Evolutionary conservation across 1,284 basidiomycete species (phyloP).

Genomic region (Heterobasidion parviporum): DNA sequence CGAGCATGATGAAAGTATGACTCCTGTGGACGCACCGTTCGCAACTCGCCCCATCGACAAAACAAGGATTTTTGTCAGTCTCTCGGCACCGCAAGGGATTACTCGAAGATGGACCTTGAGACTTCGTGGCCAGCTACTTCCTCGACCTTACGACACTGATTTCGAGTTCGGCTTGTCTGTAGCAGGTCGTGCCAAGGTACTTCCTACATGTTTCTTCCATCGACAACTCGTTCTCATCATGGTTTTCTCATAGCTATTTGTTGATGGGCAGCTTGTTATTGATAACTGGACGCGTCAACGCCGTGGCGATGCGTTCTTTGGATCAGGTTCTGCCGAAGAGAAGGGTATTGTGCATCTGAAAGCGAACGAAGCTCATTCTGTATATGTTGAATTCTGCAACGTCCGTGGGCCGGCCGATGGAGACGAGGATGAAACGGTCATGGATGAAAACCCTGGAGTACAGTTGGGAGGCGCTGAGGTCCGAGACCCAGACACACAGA

Average conservation of each 20-base stretch:
- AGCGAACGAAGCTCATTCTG: conserved; percentile 36
- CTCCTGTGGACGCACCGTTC: conserved; percentile 33
- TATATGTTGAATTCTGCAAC: conserved; percentile 58
- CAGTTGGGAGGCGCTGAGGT: conserved; percentile 55
- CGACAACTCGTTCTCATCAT: not conserved
- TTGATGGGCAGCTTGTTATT: conserved; percentile 52
- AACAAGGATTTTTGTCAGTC: conserved; percentile 56
- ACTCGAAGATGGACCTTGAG: conserved; percentile 58
- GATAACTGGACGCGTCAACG: conserved; percentile 67
- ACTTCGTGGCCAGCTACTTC: conserved; percentile 49
- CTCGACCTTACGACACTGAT: conserved; percentile 38
- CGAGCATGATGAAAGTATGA: conserved; percentile 48
- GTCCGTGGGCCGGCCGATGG: conserved; percentile 38
- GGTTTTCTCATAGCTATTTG: conserved; percentile 50
- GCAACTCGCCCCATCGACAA: conserved; percentile 47
- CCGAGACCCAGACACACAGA: conserved; percentile 36
- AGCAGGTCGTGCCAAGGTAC: conserved; percentile 50
- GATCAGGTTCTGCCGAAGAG: conserved; percentile 46
- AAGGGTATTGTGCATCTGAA: conserved; percentile 37
- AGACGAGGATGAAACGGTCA: conserved; percentile 36
- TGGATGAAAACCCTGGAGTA: conserved; percentile 41
- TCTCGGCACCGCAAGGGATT: conserved; percentile 35
- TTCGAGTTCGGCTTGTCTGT: conserved; percentile 70
- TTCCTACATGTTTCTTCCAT: not conserved
- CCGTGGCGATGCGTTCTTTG: conserved; percentile 63